phyloP scores from a whole-genome alignment of 1,139 yeast species.

The Pichia sp. region DNA sequence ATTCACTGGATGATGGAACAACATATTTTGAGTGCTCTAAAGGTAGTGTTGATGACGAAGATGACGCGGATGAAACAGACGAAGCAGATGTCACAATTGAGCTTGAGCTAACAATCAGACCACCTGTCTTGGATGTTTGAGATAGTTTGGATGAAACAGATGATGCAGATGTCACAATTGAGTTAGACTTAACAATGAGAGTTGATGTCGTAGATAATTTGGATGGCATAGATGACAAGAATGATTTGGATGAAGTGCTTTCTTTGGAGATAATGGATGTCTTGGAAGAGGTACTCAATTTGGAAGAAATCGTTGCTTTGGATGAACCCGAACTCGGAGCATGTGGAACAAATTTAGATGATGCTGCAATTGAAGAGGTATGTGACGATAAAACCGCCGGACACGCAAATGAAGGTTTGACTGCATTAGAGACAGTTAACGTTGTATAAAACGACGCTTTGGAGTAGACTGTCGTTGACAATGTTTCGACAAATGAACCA shows the following conservation, averaged over 20 bases:
- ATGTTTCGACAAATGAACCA: too few species aligned
- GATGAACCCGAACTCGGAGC: too few species aligned
- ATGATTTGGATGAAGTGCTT: not conserved
- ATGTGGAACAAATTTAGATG: not conserved
- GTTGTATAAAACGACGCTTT: not conserved
- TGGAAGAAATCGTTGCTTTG: not conserved
- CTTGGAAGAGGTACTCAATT: not conserved
- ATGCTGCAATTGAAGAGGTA: not conserved
- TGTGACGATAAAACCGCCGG: not conserved
- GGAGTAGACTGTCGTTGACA: constrained; percentile 1
- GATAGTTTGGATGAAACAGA: not conserved
- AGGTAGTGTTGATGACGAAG: not conserved
- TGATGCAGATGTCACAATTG: not conserved
- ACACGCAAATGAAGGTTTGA: not conserved
- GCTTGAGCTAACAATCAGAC: too few species aligned
- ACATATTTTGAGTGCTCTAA: too few species aligned
- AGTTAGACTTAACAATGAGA: not conserved
- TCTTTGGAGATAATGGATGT: not conserved
- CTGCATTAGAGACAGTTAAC: not conserved
- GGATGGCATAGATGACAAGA: not conserved
- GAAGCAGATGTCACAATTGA: too few species aligned
- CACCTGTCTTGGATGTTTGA: too few species aligned
- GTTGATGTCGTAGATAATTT: not conserved
- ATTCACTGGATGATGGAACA: not conserved
- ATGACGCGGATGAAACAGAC: not conserved